Conservation (phyloP, 169 alveolate species). For the Plasmodium relictum region DNA sequence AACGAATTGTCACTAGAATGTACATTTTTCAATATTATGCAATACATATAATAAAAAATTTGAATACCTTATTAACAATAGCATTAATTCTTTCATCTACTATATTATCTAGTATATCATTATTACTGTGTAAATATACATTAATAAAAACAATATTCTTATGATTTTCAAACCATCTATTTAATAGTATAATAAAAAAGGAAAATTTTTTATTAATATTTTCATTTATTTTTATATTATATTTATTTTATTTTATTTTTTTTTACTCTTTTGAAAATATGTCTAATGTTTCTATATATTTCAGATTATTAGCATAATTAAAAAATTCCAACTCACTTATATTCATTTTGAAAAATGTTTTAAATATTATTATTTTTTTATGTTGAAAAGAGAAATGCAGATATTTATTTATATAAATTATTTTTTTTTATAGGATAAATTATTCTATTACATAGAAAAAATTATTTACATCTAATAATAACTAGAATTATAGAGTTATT, state of each 20-base stretch:
- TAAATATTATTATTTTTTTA: not conserved
- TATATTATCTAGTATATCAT: constrained; percentile 31
- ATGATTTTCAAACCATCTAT: constrained; percentile 62
- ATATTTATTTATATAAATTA: no score
- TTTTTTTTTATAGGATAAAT: no score
- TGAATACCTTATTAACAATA: constrained; percentile 25
- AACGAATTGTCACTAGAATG: not conserved
- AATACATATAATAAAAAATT: not conserved
- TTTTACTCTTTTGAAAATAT: constrained; percentile 51
- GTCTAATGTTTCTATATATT: constrained; percentile 10
- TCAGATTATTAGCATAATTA: constrained; percentile 25
- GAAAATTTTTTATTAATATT: not conserved
- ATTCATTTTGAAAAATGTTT: constrained; percentile 38
- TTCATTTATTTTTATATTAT: not conserved
- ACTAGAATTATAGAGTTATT: no score
- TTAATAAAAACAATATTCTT: constrained; percentile 50
- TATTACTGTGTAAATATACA: constrained; percentile 40
- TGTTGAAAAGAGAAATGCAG: no score
- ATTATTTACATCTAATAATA: no score
- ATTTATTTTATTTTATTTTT: constrained; percentile 1
- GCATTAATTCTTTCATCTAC: constrained; percentile 30
- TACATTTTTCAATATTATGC: not conserved
- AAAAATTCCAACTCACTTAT: constrained; percentile 51
- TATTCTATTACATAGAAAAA: no score
- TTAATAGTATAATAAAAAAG: not conserved